Conservation (phyloP, 352 stramenopile genomes). For the Thraustochytrium sp. region DNA sequence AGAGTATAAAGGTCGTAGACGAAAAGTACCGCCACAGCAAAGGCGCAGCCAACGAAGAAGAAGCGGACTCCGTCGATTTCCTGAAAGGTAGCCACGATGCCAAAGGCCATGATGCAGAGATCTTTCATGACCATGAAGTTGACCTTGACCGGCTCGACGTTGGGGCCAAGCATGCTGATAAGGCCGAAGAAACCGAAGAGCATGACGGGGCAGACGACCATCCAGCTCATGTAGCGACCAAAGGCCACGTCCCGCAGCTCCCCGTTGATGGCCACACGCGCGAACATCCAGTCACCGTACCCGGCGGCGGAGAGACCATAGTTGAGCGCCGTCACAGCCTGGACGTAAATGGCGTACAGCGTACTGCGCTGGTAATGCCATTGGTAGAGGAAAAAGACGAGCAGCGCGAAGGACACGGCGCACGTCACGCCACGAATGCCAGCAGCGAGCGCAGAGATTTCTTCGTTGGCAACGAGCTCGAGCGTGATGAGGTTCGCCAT, state of each 20-base stretch:
- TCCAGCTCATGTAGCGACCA: constrained; percentile 24
- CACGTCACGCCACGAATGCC: background rate
- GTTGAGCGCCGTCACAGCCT: constrained; percentile 14
- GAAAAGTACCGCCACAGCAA: background rate
- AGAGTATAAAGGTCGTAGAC: background rate
- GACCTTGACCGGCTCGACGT: background rate
- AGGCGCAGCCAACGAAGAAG: background rate
- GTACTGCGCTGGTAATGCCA: background rate
- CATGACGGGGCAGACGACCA: constrained; percentile 25
- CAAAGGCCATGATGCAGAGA: constrained; percentile 20
- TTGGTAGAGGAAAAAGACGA: constrained; percentile 26
- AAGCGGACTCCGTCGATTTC: background rate
- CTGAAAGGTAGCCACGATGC: constrained; percentile 1
- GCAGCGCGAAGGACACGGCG: background rate
- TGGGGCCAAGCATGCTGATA: constrained; percentile 8
- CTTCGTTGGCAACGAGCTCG: background rate
- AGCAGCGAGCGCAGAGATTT: background rate
- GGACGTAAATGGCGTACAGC: constrained; percentile 24
- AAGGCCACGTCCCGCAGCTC: background rate
- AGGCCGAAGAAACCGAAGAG: background rate
- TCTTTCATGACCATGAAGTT: constrained; percentile 33
- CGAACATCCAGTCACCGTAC: background rate
- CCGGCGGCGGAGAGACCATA: constrained; percentile 1
- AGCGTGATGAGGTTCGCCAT: background rate
- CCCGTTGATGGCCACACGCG: background rate